Percentiles rank a stretch among this genome's conserved stretches.
Evolutionary conservation across 2,329 filamentous ascomycete species (phyloP).

Genomic region (Chrysosporium queenslandicum): DNA sequence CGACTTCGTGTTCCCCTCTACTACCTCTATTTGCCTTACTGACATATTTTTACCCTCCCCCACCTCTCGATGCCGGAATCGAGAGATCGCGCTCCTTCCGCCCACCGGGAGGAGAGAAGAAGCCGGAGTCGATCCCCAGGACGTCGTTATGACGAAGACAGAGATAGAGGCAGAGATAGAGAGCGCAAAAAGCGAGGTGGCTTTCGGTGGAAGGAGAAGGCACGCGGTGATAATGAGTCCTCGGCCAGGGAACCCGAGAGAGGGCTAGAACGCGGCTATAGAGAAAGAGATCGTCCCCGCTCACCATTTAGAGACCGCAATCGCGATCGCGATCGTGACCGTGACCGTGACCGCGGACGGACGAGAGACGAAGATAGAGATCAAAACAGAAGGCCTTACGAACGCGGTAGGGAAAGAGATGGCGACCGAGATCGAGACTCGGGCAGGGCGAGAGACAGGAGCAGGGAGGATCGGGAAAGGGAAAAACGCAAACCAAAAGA

Average conservation of each 20-base stretch:
- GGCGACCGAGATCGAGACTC: slow-evolving; percentile 13
- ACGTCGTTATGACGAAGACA: slow-evolving; percentile 27
- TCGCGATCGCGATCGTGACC: slow-evolving; percentile 19
- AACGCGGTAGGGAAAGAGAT: slow-evolving; percentile 20
- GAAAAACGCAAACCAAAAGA: slow-evolving; percentile 36
- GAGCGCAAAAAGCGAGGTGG: slow-evolving; percentile 25
- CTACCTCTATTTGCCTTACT: background rate
- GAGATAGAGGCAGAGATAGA: slow-evolving; percentile 29
- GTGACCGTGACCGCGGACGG: too few species aligned
- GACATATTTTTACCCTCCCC: background rate
- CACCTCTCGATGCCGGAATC: slow-evolving; percentile 14
- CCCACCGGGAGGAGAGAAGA: slow-evolving; percentile 29
- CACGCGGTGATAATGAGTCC: slow-evolving; percentile 39
- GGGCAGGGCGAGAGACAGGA: slow-evolving; percentile 11
- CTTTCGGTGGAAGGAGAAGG: slow-evolving; percentile 43
- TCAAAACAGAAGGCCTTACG: slow-evolving; percentile 7
- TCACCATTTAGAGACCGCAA: slow-evolving; percentile 24
- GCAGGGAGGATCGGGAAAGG: slow-evolving; percentile 24
- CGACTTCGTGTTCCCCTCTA: background rate
- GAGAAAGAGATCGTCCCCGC: slow-evolving; percentile 22
- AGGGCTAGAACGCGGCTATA: slow-evolving; percentile 46
- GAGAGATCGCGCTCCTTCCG: slow-evolving; percentile 18
- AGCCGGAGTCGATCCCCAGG: slow-evolving; percentile 38
- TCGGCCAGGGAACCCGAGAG: slow-evolving; percentile 34
- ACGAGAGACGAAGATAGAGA: slow-evolving; percentile 23